Evolutionary conservation across 1,284 basidiomycete genomes (phyloP).

Genomic region (Ganoderma resinaceum): DNA sequence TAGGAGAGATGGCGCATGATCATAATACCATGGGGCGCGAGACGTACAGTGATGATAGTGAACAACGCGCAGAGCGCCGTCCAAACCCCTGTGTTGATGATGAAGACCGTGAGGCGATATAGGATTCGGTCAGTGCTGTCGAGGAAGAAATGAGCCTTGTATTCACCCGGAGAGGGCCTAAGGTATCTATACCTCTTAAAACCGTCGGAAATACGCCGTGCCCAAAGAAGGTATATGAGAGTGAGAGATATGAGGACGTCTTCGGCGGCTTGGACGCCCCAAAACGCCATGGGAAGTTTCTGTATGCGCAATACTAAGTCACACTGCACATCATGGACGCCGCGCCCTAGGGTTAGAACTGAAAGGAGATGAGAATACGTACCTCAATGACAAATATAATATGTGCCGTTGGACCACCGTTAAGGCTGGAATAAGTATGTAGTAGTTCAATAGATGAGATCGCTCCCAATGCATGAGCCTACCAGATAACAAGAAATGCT

Average conservation of each 20-base stretch:
- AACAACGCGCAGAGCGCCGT: conserved; percentile 2
- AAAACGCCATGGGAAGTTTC: background rate
- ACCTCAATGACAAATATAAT: background rate
- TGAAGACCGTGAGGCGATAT: conserved; percentile 1
- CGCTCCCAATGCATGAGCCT: background rate
- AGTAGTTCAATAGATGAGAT: background rate
- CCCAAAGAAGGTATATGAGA: background rate
- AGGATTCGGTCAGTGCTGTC: background rate
- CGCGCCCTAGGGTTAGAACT: too few species aligned
- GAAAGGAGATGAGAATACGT: too few species aligned
- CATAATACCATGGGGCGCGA: too few species aligned
- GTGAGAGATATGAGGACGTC: background rate
- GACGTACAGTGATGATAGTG: conserved; percentile 6
- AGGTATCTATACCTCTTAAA: background rate
- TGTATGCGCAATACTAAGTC: too few species aligned
- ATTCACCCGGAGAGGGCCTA: too few species aligned
- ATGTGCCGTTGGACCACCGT: background rate
- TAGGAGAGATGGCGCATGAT: too few species aligned
- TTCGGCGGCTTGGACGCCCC: background rate
- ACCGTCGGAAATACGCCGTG: background rate
- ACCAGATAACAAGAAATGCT: background rate
- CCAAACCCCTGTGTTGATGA: conserved; percentile 8
- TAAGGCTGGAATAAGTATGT: background rate
- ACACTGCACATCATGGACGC: too few species aligned
- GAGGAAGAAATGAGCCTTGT: too few species aligned